Percentiles rank a stretch among this genome's conserved stretches.
Conservation (phyloP, 371 early-diverging fungal species). For the Apophysomyces sp. region DNA sequence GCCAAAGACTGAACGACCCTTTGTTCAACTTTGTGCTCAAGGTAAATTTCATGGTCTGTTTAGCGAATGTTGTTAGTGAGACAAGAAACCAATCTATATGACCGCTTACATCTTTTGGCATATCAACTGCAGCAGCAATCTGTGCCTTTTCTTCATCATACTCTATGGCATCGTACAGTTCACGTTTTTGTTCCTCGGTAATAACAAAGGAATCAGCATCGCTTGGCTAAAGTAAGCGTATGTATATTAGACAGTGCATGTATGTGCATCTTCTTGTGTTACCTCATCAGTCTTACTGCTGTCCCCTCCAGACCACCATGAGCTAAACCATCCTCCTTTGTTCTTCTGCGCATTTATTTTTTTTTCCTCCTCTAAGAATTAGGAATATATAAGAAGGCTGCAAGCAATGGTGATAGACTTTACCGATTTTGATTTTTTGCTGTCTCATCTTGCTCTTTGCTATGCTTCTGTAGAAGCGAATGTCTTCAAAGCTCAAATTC, state of each 20-base stretch:
- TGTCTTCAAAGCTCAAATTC: constrained; percentile 83
- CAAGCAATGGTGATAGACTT: constrained; percentile 8
- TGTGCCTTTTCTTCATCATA: constrained; percentile 82
- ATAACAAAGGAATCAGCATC: constrained; percentile 45
- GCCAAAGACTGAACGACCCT: constrained; percentile 84
- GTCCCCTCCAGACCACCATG: constrained; percentile 63
- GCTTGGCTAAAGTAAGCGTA: background rate
- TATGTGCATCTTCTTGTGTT: background rate
- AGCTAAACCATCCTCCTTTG: constrained; percentile 57
- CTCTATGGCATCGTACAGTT: constrained; percentile 94
- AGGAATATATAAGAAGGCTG: background rate
- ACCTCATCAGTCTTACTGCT: background rate
- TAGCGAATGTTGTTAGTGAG: background rate
- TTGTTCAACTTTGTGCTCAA: constrained; percentile 73
- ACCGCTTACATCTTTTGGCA: constrained; percentile 77
- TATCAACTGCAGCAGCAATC: constrained; percentile 60
- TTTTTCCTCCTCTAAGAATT: constrained; percentile 28
- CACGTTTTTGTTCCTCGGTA: constrained; percentile 78
- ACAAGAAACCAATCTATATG: background rate
- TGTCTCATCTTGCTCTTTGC: constrained; percentile 73
- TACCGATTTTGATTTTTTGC: constrained; percentile 71
- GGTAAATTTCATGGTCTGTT: constrained; percentile 62
- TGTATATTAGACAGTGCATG: background rate
- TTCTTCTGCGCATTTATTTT: constrained; percentile 23
- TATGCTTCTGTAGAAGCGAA: constrained; percentile 86